Evolutionary conservation across 176 grass and related monocot species (phyloP).

Genomic region (Poa annua): DNA sequence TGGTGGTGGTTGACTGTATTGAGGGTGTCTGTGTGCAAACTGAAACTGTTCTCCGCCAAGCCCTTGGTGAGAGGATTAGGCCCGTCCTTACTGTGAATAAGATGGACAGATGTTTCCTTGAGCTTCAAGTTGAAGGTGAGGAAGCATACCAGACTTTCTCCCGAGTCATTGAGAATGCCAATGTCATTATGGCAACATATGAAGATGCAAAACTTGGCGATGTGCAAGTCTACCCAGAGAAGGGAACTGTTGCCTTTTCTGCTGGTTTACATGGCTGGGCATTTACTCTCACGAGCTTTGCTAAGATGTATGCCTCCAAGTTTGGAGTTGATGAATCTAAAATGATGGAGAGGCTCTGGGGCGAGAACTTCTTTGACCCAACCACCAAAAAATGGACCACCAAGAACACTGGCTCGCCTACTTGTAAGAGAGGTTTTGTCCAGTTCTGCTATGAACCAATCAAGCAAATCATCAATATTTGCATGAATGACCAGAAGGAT

Average conservation of each 20-base stretch:
- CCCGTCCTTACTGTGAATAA: slow-evolving; percentile 83
- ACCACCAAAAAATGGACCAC: slow-evolving; percentile 79
- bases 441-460: slow-evolving; percentile 91
- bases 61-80: slow-evolving; percentile 83
- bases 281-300: slow-evolving; percentile 77
- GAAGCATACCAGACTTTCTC: slow-evolving; percentile 74
- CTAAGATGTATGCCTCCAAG: slow-evolving; percentile 86
- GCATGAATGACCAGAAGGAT: slow-evolving; percentile 87
- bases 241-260: slow-evolving; percentile 85
- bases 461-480: slow-evolving; percentile 80
- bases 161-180: slow-evolving; percentile 74
- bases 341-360: slow-evolving; percentile 96
- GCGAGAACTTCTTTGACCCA: slow-evolving; percentile 89
- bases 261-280: slow-evolving; percentile 81
- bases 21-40: slow-evolving; percentile 88
- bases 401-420: slow-evolving; percentile 66
- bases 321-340: slow-evolving; percentile 84
- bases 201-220: slow-evolving; percentile 77
- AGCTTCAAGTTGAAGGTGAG: slow-evolving; percentile 85
- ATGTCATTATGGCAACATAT: slow-evolving; percentile 88
- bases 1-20: slow-evolving; percentile 80
- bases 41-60: slow-evolving; percentile 77
- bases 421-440: slow-evolving; percentile 87
- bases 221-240: slow-evolving; percentile 87
- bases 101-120: slow-evolving; percentile 82